These are phyloP conservation scores for Syncephalis fuscata DNA, from an alignment of 371 early-diverging fungal species.

Conservation along the genomic window DNA sequence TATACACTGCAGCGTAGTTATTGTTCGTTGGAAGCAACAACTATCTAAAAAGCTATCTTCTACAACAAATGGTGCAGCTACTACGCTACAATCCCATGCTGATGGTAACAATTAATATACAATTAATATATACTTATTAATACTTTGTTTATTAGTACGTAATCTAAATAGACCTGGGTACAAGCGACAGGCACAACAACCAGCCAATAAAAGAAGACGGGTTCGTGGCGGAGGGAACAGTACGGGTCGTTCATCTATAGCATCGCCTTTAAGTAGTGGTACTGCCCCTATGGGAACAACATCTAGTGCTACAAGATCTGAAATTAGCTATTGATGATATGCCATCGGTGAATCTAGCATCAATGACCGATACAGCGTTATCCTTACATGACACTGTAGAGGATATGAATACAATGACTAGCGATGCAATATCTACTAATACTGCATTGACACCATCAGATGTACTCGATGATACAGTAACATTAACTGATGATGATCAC, in stretches of 20 bases:
- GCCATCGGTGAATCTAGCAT: neutral
- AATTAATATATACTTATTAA: too few relatives aligned
- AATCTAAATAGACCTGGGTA: too few relatives aligned
- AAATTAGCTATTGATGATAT: neutral
- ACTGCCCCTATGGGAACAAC: too few relatives aligned
- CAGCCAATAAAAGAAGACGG: slow-evolving; percentile 61
- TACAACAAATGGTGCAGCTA: neutral
- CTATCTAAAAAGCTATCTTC: neutral
- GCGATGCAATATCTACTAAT: neutral
- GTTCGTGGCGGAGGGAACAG: slow-evolving; percentile 46
- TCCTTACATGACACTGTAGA: too few relatives aligned
- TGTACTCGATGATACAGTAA: neutral
- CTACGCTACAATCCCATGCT: too few relatives aligned
- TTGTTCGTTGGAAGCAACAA: neutral
- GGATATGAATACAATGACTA: too few relatives aligned
- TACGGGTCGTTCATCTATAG: slow-evolving; percentile 17
- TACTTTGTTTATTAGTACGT: too few relatives aligned
- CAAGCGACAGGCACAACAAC: slow-evolving; percentile 10
- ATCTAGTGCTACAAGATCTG: neutral
- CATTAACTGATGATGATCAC: too few relatives aligned
- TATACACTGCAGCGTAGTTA: neutral
- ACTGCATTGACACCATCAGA: slow-evolving; percentile 5
- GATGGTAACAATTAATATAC: too few relatives aligned
- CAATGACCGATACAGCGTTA: too few relatives aligned
- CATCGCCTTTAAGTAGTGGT: too few relatives aligned